Conservation (phyloP, 345 rosid genomes). For the Eucalyptus regnans region DNA sequence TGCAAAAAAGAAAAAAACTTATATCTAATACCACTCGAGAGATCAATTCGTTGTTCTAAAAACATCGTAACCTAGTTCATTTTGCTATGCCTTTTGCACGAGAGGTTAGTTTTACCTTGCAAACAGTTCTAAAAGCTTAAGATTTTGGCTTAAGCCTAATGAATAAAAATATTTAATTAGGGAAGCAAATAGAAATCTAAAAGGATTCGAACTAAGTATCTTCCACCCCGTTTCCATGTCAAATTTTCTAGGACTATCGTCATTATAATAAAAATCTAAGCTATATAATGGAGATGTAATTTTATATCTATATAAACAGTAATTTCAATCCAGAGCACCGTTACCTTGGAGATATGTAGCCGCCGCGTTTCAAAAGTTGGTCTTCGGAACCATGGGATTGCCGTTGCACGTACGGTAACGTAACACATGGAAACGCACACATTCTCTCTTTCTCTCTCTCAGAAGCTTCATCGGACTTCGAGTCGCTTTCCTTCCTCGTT, state of each 20-base stretch:
- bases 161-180: neutral
- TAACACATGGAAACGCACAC: neutral
- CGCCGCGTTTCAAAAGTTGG: neutral
- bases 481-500: neutral
- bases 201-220: neutral
- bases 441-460: neutral
- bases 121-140: too few relatives aligned
- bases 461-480: neutral
- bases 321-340: too few relatives aligned
- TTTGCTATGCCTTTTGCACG: neutral
- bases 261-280: too few relatives aligned
- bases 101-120: too few relatives aligned
- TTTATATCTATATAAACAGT: too few relatives aligned
- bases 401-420: neutral
- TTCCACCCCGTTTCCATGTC: fast-evolving
- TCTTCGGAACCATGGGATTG: neutral
- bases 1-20: fast-evolving
- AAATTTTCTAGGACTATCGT: neutral
- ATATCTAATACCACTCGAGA: neutral
- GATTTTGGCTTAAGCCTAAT: neutral
- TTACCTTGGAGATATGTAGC: neutral
- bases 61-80: too few relatives aligned
- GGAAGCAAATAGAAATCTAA: too few relatives aligned
- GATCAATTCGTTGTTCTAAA: neutral
- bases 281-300: neutral